phyloP scores from a whole-genome alignment of 2,329 filamentous ascomycete genomes.

The Colletotrichum noveboracense region DNA sequence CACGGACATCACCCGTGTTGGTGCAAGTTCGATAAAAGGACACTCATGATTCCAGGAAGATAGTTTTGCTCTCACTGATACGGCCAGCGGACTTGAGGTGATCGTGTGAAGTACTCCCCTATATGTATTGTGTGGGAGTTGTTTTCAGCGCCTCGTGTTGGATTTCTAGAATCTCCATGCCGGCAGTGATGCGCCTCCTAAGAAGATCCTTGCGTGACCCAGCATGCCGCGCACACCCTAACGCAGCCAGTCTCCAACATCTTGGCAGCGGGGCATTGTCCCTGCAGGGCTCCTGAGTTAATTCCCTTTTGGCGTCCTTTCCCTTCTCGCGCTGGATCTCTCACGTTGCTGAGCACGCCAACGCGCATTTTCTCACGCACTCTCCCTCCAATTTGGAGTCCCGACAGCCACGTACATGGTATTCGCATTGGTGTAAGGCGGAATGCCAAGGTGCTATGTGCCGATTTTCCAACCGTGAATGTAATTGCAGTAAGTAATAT shows the following conservation, averaged over 20 bases:
- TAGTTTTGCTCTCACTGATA: not conserved
- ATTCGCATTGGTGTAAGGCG: not conserved
- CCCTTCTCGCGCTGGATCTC: not conserved
- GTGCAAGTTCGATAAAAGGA: not conserved
- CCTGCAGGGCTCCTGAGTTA: slow-evolving; percentile 2
- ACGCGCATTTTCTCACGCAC: not conserved
- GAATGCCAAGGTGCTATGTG: not conserved
- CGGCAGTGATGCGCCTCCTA: not conserved
- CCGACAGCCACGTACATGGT: not conserved
- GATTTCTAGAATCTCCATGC: not conserved
- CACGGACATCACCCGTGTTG: not conserved
- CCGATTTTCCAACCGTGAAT: not conserved
- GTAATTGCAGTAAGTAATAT: not conserved
- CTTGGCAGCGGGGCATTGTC: slow-evolving; percentile 4
- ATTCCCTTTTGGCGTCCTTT: not conserved
- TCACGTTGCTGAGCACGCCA: not conserved
- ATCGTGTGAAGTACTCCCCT: not conserved
- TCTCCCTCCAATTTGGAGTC: not conserved
- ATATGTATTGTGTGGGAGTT: not conserved
- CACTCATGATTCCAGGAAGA: not conserved
- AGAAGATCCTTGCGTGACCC: not conserved
- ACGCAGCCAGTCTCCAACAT: not conserved
- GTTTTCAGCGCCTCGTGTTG: not conserved
- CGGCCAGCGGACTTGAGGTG: not conserved
- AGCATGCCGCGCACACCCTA: not conserved